Conservation (phyloP, 2,329 filamentous ascomycete species). For the Cladosporium austrohemisphaericum region DNA sequence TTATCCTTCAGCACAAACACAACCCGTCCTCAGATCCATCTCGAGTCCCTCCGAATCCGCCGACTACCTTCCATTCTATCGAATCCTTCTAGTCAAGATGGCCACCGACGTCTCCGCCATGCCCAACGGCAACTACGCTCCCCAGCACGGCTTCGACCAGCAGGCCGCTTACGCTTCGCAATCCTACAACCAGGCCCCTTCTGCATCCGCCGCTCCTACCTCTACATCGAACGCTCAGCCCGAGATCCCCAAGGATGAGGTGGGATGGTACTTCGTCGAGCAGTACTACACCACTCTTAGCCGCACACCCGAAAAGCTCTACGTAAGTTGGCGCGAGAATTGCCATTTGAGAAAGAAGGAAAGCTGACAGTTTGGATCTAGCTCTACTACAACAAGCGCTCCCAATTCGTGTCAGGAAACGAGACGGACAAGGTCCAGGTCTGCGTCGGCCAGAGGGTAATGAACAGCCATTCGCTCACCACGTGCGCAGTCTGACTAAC, state of each 20-base stretch:
- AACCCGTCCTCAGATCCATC: background rate
- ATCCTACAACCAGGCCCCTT: conserved; percentile 22
- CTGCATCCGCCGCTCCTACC: conserved; percentile 24
- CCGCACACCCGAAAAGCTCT: conserved; percentile 89
- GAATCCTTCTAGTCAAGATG: conserved; percentile 29
- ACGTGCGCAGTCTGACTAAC: conserved; percentile 18
- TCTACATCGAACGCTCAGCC: conserved; percentile 20
- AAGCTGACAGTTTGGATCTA: conserved; percentile 28
- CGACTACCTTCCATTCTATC: background rate
- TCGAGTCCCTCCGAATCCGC: background rate
- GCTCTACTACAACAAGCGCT: conserved; percentile 94
- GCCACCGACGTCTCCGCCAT: conserved; percentile 38
- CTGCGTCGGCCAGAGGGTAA: conserved; percentile 80
- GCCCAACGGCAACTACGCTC: conserved; percentile 49
- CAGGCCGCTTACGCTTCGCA: conserved; percentile 28
- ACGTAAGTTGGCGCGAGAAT: conserved; percentile 44
- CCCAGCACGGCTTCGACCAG: conserved; percentile 40
- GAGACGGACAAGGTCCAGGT: conserved; percentile 87
- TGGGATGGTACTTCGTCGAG: conserved; percentile 99
- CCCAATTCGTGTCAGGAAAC: conserved; percentile 87
- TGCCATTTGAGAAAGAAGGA: background rate
- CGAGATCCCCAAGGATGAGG: conserved; percentile 76
- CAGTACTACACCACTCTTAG: conserved; percentile 98
- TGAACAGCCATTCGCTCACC: conserved; percentile 31
- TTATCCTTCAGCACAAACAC: background rate